These are phyloP conservation scores for Glycine soja DNA, from an alignment of 306 rosid genomes.

Conservation along the genomic window DNA sequence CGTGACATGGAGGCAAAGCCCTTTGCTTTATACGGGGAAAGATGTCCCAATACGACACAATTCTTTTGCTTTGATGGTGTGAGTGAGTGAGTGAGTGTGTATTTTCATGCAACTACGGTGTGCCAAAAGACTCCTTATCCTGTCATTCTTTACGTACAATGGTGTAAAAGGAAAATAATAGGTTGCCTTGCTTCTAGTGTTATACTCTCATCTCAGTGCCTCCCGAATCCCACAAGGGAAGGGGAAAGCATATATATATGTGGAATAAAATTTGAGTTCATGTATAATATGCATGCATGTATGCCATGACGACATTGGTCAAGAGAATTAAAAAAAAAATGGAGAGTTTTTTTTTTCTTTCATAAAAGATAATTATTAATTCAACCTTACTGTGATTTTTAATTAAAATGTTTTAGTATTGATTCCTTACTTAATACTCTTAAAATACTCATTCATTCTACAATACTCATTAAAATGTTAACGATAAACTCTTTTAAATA, in stretches of 20 bases:
- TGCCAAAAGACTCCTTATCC: constrained; percentile 61
- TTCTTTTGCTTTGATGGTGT: constrained; percentile 67
- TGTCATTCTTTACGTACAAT: constrained; percentile 67
- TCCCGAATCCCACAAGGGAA: constrained; percentile 37
- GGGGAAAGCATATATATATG: background rate
- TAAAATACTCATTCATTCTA: too few species aligned
- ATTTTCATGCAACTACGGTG: constrained; percentile 76
- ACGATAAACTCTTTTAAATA: too few species aligned
- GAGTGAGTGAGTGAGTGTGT: constrained; percentile 47
- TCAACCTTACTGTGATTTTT: background rate
- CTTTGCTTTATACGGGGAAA: constrained; percentile 78
- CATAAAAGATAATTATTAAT: too few species aligned
- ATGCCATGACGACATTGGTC: background rate
- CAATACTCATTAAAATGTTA: too few species aligned
- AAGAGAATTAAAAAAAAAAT: background rate
- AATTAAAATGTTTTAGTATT: background rate
- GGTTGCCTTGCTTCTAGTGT: constrained; percentile 48
- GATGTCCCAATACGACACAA: constrained; percentile 59
- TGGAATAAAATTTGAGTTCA: background rate
- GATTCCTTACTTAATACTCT: background rate
- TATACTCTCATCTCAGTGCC: constrained; percentile 34
- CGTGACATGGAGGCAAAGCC: constrained; percentile 69
- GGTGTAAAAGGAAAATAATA: constrained; percentile 53
- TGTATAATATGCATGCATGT: background rate
- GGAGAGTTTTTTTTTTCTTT: background rate